A percentile compares a stretch with the other conserved stretches of the same genome.
Conservation (phyloP, 1,139 yeast species). For the Suhomyces bribrorum region DNA sequence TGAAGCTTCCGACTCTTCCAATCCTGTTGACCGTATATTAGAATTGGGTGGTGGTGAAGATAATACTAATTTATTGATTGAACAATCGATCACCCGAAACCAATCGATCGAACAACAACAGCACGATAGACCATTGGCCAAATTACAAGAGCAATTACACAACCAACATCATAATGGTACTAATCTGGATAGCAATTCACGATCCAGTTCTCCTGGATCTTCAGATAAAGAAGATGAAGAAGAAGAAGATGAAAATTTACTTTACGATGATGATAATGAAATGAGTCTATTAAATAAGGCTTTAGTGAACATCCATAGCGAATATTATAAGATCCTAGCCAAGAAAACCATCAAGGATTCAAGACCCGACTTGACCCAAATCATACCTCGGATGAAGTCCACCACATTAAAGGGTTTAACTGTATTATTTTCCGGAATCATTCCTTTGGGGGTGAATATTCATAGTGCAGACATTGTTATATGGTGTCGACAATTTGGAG, state of each 20-base stretch:
- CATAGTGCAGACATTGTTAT: conserved; percentile 81
- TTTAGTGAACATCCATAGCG: conserved; percentile 60
- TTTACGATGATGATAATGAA: conserved; percentile 82
- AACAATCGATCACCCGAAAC: conserved; percentile 58
- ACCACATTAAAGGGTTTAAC: conserved; percentile 67
- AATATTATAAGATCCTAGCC: conserved; percentile 58
- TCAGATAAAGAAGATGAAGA: conserved; percentile 20
- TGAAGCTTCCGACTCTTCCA: conserved; percentile 20
- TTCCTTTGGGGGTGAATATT: conserved; percentile 74
- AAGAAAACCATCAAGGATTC: conserved; percentile 13
- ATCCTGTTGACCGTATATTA: conserved; percentile 53
- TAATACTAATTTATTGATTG: conserved; percentile 44
- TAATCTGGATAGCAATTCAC: conserved; percentile 15
- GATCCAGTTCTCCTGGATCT: conserved; percentile 15
- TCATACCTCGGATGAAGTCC: conserved; percentile 73
- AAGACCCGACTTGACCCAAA: conserved; percentile 60
- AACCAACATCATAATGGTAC: conserved; percentile 39
- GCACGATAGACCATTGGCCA: conserved; percentile 79
- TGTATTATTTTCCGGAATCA: conserved; percentile 80
- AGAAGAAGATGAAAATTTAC: conserved; percentile 54
- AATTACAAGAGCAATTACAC: conserved; percentile 74
- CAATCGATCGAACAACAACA: conserved; percentile 66
- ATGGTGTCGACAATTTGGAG: conserved; percentile 94
- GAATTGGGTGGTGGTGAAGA: conserved; percentile 53
- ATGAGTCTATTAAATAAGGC: conserved; percentile 64